Conservation (phyloP, 352 stramenopile genomes). For the Poterioochromonas sp. region DNA sequence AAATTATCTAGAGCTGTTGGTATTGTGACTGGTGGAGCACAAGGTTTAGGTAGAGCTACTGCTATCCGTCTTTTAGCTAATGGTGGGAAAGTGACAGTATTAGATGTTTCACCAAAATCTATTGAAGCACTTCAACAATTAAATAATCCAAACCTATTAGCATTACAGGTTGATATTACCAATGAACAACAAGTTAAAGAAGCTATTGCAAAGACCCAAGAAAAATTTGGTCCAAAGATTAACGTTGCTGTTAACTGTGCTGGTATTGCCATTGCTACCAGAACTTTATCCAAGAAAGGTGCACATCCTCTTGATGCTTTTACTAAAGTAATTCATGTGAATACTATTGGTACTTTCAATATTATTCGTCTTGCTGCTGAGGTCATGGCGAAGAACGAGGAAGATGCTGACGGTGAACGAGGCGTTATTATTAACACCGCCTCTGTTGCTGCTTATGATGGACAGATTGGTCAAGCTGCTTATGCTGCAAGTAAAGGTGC, state of each 20-base stretch:
- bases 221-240: constrained; percentile 49
- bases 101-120: constrained; percentile 40
- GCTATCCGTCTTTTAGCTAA: constrained; percentile 68
- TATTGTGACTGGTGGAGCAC: constrained; percentile 74
- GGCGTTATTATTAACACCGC: constrained; percentile 97
- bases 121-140: neutral
- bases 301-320: constrained; percentile 80
- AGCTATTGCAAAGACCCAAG: neutral
- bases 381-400: constrained; percentile 66
- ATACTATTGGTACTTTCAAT: constrained; percentile 95
- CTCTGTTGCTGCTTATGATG: constrained; percentile 93
- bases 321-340: constrained; percentile 85
- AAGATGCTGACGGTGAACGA: constrained; percentile 65
- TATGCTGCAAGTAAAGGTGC: constrained; percentile 89
- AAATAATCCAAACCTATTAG: neutral
- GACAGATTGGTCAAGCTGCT: constrained; percentile 77
- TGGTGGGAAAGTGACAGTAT: constrained; percentile 70
- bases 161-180: neutral
- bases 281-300: constrained; percentile 81
- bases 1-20: constrained; percentile 42
- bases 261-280: constrained; percentile 79
- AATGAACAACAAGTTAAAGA: constrained; percentile 31
- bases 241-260: constrained; percentile 90
- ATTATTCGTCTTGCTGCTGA: constrained; percentile 83
- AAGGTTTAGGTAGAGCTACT: constrained; percentile 69